These are phyloP conservation scores for Thecaphora thlaspeos DNA, from an alignment of 1,284 basidiomycete genomes.

Conservation along the genomic window DNA sequence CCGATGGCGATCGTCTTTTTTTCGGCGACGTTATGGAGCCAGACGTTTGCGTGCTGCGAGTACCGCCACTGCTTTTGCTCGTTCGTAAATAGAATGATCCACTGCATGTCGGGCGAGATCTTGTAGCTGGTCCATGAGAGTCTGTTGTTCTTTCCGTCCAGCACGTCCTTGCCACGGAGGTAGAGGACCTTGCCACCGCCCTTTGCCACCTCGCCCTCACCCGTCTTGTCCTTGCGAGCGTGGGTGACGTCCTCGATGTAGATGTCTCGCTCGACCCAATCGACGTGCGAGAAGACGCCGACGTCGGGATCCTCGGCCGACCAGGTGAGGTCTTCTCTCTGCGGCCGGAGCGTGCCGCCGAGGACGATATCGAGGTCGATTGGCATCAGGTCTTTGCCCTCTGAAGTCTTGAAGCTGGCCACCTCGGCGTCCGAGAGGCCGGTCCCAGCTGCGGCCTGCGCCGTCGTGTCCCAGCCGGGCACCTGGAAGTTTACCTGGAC, in stretches of 20 bases:
- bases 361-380: constrained; percentile 40
- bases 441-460: constrained; percentile 14
- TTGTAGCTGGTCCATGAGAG: constrained; percentile 36
- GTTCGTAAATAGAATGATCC: constrained; percentile 41
- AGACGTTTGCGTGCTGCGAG: constrained; percentile 84
- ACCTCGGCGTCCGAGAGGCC: constrained; percentile 13
- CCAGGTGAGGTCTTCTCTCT: constrained; percentile 24
- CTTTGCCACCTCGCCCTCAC: constrained; percentile 33
- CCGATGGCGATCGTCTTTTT: constrained; percentile 66
- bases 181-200: constrained; percentile 39
- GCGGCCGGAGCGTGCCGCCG: constrained; percentile 34
- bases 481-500: constrained; percentile 32
- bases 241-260: constrained; percentile 51
- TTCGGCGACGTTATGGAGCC: constrained; percentile 70
- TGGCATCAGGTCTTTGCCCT: constrained; percentile 24
- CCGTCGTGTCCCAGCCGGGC: constrained; percentile 23
- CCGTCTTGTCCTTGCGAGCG: constrained; percentile 28
- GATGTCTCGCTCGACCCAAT: constrained; percentile 33
- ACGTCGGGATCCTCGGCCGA: constrained; percentile 42
- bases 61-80: constrained; percentile 78
- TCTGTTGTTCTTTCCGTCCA: constrained; percentile 22
- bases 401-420: constrained; percentile 11
- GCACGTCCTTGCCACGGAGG: constrained; percentile 39
- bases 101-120: constrained; percentile 39
- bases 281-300: constrained; percentile 47